Base-by-base conservation (phyloP, 2,329 filamentous ascomycete genomes). In the Sarocladium kiliense region DNA sequence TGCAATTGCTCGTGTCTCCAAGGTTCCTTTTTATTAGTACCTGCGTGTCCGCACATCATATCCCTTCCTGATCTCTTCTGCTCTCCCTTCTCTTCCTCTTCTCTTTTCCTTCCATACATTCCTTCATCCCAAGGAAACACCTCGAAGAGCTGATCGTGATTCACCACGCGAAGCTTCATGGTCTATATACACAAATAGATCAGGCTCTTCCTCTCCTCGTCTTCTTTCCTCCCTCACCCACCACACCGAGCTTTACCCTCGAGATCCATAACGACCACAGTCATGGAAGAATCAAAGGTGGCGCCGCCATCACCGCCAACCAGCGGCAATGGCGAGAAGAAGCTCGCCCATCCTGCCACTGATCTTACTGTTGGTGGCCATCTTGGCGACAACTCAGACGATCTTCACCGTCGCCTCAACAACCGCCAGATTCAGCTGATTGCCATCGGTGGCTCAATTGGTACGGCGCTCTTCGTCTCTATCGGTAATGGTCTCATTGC, bases 391-490 rank as follows among this genome's bases (percentile, higher is more conserved):
- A 61, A 70, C 39, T 53, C 37, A 14, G 62, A 63, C 39, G 56
- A 47, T n/a, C 53, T 59, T 10, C 71, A 76, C 54, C 71, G 76
- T 18, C 70, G 70, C 39, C 68, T 78, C 11, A 68, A 68, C 53
- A 77, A 77, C 62, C 72, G 76, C 21, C 73, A 79, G 59, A 76
- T 80, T 60, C 77, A 80, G 64, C 68, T 79, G 26, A 79, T 79
- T 55, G 77, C 76, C 56, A 74, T 79, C 60, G 77, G 77, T 16
- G 77, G 77, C 23, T 77, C 76, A 54, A 79, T 80, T 58, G 75
- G 75, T 41, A 78, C 75, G 3, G 75, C 76, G 1, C 68, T 81
- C 55, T 83, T 82, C 66, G 75, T 83, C 61, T 77, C 72, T 60
- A 83, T 85, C 57, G 80, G 80, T 47, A 70, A 69, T 57, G 80